Evolutionary conservation across 2,329 filamentous ascomycete species (phyloP), one percentile per base, ranked within the genome.

Genomic region (Hypoxylon sp.): DNA sequence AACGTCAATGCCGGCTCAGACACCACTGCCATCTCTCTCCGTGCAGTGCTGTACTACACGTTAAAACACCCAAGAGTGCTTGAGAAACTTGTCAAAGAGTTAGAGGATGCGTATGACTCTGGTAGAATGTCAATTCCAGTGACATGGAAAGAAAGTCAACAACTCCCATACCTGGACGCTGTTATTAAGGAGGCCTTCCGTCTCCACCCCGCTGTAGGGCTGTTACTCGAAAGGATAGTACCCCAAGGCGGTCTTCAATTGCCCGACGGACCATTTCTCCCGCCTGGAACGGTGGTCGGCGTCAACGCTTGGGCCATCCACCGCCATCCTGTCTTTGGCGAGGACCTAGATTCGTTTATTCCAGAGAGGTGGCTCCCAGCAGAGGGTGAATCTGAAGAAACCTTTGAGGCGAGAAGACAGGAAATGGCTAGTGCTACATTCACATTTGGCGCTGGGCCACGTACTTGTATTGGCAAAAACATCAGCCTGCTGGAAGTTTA

Each of bases 111-210:
- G n/a, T 6, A 26, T 10, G 13, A 31, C 9, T 26, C 22, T 9
- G 46, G 46, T 9, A 50, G 24, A 17, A 31, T 31, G 22, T 50
- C 46, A 6, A 50, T 26, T 5, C 46, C 46, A 8, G 51, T 53
- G 4, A 37, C 47, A 5, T 54, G 24, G 14, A 19, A 47, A 24
- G 48, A 47, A 35, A 29, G 13, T 13, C 35, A 22, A 8, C 9
- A 53, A 26, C 79, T 91, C 0, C 84, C 85, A 0, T 91, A 90
- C 74, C 83, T 91, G 19, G 86, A 90, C 71, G 89, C 89, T 1
- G 86, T 86, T 26, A 83, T 91, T 67, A 89, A 91, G 69, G 90
- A 92, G 74, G 84, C 86, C 0, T 87, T 90, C 76, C 85, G 90
- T 6, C 70, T 91, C 31, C 88, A 91, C 74, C 88, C 90, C 0